Base-by-base conservation (phyloP, 2,329 filamentous ascomycete species). In the Microascus cirrosus region DNA sequence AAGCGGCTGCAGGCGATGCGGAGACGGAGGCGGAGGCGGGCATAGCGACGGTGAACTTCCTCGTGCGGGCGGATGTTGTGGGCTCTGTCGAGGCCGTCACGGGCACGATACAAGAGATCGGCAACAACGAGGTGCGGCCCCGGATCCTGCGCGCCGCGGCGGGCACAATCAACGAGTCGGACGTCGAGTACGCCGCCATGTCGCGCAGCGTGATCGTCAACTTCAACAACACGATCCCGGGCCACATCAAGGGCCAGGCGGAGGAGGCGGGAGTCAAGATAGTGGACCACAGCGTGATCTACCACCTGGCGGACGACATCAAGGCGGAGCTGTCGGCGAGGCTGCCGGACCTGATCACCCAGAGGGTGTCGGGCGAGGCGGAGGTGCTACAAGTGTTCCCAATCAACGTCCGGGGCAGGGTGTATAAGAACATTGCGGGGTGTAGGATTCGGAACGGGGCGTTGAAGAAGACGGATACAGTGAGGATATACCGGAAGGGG, bases 71-170 rank as follows among this genome's bases (percentile, higher is more conserved):
- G 57, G 94, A 99, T 65, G 94, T 97, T 20, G 89, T 87, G 61
- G 94, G 94, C 42, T 97, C 93, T 0, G 91, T 92, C 0, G 94
- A 99, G 74, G 94, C 94, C 2, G 87, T 97, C 2, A 78, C 85
- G 60, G 86, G 89, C 54, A 86, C 87, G 10, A 79, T 99, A 59
- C 76, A 84, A 60, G 83, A 86, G 60, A 78, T 96, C 61, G 91
- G 92, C 62, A 96, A 87, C 73, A 85, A 90, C 64, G 90, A 97
- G 68, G 86, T 96, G 45, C 82, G 78, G 35, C 82, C 92, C 15
- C 83, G 84, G 59, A 78, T 99, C 59, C 81, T 99, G 39, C 84
- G 87, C 24, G 86, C 87, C 3, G 83, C 80, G 1, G 87, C 94
- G 1, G 95, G 94, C 1, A 78, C 85, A 25, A 80, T 97, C 50